Conservation (phyloP, 2,329 filamentous ascomycete genomes). For the Alternaria infectoria region DNA sequence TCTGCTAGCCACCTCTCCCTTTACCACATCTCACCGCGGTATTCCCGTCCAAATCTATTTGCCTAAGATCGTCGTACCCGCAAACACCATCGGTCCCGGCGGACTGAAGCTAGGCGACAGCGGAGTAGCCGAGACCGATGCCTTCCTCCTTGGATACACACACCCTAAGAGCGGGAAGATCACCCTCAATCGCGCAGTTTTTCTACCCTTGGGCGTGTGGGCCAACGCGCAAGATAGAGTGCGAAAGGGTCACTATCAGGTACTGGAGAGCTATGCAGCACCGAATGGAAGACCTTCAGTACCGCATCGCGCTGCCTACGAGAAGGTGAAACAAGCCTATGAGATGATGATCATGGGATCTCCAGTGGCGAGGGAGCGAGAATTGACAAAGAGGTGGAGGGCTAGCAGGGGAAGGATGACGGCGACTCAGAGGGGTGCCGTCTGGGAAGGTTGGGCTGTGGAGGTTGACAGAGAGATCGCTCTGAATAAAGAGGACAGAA, state of each 20-base stretch:
- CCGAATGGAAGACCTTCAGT: neutral
- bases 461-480: conserved; percentile 23
- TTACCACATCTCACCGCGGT: conserved; percentile 3
- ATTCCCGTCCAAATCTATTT: conserved; percentile 41
- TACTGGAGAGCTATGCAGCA: conserved; percentile 33
- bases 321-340: conserved; percentile 26
- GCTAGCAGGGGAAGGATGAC: conserved; percentile 28
- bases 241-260: conserved; percentile 8
- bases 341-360: conserved; percentile 17
- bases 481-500: conserved; percentile 29
- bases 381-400: conserved; percentile 43
- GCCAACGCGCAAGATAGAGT: conserved; percentile 22
- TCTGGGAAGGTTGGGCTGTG: conserved; percentile 45
- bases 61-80: conserved; percentile 25
- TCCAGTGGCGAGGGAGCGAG: conserved; percentile 22
- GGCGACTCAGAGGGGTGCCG: conserved; percentile 25
- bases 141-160: conserved; percentile 35
- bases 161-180: conserved; percentile 12
- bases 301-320: conserved; percentile 26
- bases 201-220: conserved; percentile 32
- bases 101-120: conserved; percentile 9
- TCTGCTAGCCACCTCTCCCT: conserved; percentile 21
- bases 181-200: conserved; percentile 27
- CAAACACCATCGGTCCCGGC: conserved; percentile 11
- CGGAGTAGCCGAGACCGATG: conserved; percentile 30